A percentile compares a stretch with the other conserved stretches of the same genome.
These are phyloP conservation scores for Sugiyamaella qingdaonensis DNA, from an alignment of 805 yeast genomes.

Conservation along the genomic window DNA sequence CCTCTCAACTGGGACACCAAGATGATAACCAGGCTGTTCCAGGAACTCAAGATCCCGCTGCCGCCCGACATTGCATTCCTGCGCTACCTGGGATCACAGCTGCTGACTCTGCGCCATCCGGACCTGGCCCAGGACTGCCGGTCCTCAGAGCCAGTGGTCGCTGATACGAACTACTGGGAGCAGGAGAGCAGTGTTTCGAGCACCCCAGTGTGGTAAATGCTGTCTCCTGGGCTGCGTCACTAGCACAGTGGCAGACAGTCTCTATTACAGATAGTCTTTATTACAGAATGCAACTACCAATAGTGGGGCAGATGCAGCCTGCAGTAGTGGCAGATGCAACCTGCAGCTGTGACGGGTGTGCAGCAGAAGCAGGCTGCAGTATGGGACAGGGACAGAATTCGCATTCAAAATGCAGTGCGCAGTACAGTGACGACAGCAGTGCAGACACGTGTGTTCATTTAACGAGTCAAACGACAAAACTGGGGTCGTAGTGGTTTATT, in stretches of 20 bases:
- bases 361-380: too few relatives aligned
- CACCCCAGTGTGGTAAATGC: conserved; percentile 16
- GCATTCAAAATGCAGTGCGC: too few relatives aligned
- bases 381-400: too few relatives aligned
- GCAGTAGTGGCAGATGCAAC: too few relatives aligned
- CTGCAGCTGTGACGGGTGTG: too few relatives aligned
- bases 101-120: conserved; percentile 8
- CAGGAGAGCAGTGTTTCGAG: conserved; percentile 15
- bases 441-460: neutral
- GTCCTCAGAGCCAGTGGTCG: neutral
- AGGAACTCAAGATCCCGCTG: conserved; percentile 16
- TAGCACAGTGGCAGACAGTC: too few relatives aligned
- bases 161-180: conserved; percentile 15
- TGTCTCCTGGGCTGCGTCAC: too few relatives aligned
- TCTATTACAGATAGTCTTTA: too few relatives aligned
- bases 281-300: neutral
- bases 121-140: neutral
- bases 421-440: too few relatives aligned
- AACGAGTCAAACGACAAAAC: too few relatives aligned
- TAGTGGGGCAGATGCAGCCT: neutral
- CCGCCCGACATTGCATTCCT: conserved; percentile 11
- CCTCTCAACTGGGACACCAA: conserved; percentile 21
- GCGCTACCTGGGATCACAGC: conserved; percentile 14
- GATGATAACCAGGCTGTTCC: conserved; percentile 14
- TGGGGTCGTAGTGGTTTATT: too few relatives aligned